Conservation (phyloP, 148 eudicot genomes). For the Nepenthes mirabilis region DNA sequence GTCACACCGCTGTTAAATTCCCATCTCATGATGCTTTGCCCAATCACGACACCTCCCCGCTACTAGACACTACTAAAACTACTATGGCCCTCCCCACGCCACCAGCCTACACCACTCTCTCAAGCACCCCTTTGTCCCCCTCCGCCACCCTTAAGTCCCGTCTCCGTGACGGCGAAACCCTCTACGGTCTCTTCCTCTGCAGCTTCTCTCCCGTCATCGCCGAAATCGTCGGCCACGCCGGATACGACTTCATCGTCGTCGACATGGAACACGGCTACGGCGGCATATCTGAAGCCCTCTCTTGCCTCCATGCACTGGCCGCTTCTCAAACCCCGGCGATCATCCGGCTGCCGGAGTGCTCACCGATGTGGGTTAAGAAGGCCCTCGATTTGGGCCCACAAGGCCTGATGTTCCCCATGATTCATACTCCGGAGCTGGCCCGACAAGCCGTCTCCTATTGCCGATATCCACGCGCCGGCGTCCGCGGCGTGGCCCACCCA, state of each 20-base stretch:
- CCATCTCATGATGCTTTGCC: too few relatives aligned
- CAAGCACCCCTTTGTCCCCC: slow-evolving; percentile 2
- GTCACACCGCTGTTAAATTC: too few relatives aligned
- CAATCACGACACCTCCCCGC: too few relatives aligned
- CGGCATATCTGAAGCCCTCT: slow-evolving; percentile 43
- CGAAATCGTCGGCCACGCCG: slow-evolving; percentile 58
- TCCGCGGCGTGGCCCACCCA: slow-evolving; percentile 63
- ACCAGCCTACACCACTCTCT: not conserved
- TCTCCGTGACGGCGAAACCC: slow-evolving; percentile 44
- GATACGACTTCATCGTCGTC: slow-evolving; percentile 62
- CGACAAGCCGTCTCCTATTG: slow-evolving; percentile 50
- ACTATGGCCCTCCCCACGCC: slow-evolving; percentile 11
- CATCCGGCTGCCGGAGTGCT: slow-evolving; percentile 52
- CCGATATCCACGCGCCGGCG: slow-evolving; percentile 45
- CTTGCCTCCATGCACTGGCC: slow-evolving; percentile 57
- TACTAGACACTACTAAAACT: too few relatives aligned
- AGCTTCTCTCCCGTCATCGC: slow-evolving; percentile 58
- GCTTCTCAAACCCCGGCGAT: slow-evolving; percentile 48
- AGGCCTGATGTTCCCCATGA: slow-evolving; percentile 83
- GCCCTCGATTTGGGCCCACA: slow-evolving; percentile 75
- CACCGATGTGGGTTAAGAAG: slow-evolving; percentile 61
- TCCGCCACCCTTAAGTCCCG: slow-evolving; percentile 40
- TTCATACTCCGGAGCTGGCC: slow-evolving; percentile 37
- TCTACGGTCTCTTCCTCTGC: slow-evolving; percentile 63
- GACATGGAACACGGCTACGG: slow-evolving; percentile 88